Evolutionary conservation across 2,329 filamentous ascomycete genomes (phyloP), one percentile per base, ranked within the genome.

Genomic region (Chaetothyriales sp.): DNA sequence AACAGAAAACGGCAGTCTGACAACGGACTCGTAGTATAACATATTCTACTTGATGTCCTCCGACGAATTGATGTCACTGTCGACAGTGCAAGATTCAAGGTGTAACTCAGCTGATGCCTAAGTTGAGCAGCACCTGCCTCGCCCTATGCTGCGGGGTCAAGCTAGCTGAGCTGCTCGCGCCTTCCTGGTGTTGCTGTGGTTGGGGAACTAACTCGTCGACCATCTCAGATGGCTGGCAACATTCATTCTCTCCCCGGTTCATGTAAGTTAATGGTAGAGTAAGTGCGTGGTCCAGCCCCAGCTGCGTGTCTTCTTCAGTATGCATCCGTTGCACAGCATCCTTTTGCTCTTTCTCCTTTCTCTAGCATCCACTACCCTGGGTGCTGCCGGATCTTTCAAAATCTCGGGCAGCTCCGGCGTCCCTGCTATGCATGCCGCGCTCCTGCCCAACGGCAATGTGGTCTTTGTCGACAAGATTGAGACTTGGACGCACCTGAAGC

Each of bases 381-480:
- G 7, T 7, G 43, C 2, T 2, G 43, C 8, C n/a, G 18, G 20
- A 45, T 19, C 43, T 15, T 22, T 80, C 58, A 64, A 65, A 2
- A 63, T 77, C 37, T 69, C 76, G 51, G 78, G 77, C 18, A 66
- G 73, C 52, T 77, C 76, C 49, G 79, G 79, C 57, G 78, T 81
- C n/a, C 77, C 78, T 43, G 77, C 72, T 15, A 82, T 82, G 79
- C 58, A 60, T 48, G 77, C 80, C 59, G 78, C 77, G 56, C 76
- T 71, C 58, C 69, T 82, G 19, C 69, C 80, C 67, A 80, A 81
- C 59, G 77, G 78, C 20, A 69, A 71, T 49, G 77, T 81, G 9
- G 69, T 78, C 40, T 82, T 82, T 65, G 65, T 81, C 15, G 79
- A 82, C 68, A 82, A 82, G 62, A 70, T 82, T 28, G 78, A 82